Conservation (phyloP, 345 rosid species). For the Carallia pectinifolia region DNA sequence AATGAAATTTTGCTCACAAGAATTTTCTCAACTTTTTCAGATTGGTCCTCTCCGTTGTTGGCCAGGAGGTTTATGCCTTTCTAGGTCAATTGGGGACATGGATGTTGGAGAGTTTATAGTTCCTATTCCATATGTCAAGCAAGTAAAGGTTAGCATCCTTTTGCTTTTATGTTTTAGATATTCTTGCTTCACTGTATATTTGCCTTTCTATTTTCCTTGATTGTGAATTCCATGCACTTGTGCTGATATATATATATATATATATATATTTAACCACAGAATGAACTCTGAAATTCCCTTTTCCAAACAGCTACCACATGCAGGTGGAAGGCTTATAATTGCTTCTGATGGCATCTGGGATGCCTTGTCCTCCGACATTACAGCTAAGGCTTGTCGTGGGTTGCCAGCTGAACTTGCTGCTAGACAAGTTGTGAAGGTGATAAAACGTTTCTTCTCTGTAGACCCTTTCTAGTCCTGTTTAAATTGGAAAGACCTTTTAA, state of each 20-base stretch:
- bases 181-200: background rate
- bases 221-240: background rate
- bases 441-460: constrained; percentile 3
- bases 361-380: constrained; percentile 68
- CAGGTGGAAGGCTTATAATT: constrained; percentile 85
- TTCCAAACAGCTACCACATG: constrained; percentile 57
- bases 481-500: background rate
- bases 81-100: constrained; percentile 91
- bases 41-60: constrained; percentile 90
- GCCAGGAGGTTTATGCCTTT: constrained; percentile 94
- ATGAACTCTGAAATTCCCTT: constrained; percentile 20
- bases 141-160: constrained; percentile 62
- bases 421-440: constrained; percentile 86
- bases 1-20: background rate
- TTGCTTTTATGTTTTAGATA: background rate
- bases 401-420: constrained; percentile 90
- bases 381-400: constrained; percentile 75
- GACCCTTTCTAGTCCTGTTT: constrained; percentile 8
- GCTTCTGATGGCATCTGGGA: constrained; percentile 98
- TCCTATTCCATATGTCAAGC: constrained; percentile 86
- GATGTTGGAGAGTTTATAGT: constrained; percentile 95
- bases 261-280: background rate
- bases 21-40: constrained; percentile 27
- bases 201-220: background rate
- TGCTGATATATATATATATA: background rate